Conservation (phyloP, 106 monocot species). For the Phalaenopsis aphrodite region DNA sequence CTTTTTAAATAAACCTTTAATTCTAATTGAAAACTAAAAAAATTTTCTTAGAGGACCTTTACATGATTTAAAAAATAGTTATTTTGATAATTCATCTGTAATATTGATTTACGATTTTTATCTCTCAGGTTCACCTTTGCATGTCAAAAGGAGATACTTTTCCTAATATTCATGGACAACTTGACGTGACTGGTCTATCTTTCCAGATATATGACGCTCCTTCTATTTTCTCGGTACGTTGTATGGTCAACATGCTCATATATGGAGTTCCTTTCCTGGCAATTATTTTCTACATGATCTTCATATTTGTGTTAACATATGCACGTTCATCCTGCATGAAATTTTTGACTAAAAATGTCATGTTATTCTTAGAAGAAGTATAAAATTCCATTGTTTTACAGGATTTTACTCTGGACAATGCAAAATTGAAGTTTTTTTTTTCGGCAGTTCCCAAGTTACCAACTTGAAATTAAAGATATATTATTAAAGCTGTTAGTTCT, state of each 20-base stretch:
- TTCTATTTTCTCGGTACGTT: slow-evolving; percentile 72
- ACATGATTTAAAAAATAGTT: background rate
- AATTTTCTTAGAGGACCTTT: background rate
- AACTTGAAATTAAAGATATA: background rate
- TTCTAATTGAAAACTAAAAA: background rate
- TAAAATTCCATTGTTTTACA: background rate
- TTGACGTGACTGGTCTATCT: slow-evolving; percentile 74
- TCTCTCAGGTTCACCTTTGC: slow-evolving; percentile 78
- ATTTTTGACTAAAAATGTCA: background rate
- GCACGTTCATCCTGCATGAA: background rate
- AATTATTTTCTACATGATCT: background rate
- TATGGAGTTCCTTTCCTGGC: background rate
- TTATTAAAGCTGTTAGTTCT: no score
- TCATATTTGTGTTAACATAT: background rate
- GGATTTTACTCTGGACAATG: background rate
- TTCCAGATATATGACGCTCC: slow-evolving; percentile 88
- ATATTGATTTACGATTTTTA: slow-evolving; percentile 9
- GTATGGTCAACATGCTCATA: background rate
- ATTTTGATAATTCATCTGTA: background rate
- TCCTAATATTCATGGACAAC: slow-evolving; percentile 87
- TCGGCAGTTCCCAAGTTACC: background rate
- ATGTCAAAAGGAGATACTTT: slow-evolving; percentile 89
- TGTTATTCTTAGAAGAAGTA: background rate
- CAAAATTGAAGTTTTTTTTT: background rate
- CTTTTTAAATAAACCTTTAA: background rate